phyloP scores from a whole-genome alignment of 257 asterid species.

The Voacanga thouarsii region DNA sequence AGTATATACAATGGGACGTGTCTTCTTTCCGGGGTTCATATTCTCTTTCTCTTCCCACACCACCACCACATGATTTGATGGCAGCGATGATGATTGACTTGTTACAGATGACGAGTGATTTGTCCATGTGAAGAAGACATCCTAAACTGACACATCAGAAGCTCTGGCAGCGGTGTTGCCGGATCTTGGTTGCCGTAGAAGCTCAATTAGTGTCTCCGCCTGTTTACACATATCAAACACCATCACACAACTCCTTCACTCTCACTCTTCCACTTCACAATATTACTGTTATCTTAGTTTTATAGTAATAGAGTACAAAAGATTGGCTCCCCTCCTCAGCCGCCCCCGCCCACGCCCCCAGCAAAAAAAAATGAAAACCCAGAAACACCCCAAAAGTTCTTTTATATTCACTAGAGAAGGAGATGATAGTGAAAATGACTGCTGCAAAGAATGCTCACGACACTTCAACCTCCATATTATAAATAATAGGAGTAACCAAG shows the following conservation, averaged over 20 bases:
- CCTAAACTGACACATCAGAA: conserved; percentile 44
- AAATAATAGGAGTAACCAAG: neutral
- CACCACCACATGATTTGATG: neutral
- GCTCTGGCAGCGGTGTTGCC: conserved; percentile 49
- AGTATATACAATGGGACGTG: conserved; percentile 14
- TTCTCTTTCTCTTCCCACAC: neutral
- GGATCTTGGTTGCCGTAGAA: conserved; percentile 91
- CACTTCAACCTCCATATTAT: neutral
- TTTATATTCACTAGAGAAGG: neutral
- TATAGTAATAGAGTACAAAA: too few relatives aligned
- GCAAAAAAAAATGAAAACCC: too few relatives aligned
- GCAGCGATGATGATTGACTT: neutral
- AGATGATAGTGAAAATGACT: conserved; percentile 3
- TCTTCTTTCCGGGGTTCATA: neutral
- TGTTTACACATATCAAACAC: conserved; percentile 40
- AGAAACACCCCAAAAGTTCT: too few relatives aligned
- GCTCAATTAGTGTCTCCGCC: conserved; percentile 80
- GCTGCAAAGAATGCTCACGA: neutral
- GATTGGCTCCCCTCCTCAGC: too few relatives aligned
- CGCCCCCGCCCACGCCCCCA: too few relatives aligned
- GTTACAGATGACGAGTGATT: neutral
- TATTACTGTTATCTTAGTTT: neutral
- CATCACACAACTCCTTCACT: neutral
- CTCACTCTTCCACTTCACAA: neutral
- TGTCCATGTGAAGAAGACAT: neutral